Evolutionary conservation across 2,329 filamentous ascomycete species (phyloP).

Genomic region (Ascochyta pisi): DNA sequence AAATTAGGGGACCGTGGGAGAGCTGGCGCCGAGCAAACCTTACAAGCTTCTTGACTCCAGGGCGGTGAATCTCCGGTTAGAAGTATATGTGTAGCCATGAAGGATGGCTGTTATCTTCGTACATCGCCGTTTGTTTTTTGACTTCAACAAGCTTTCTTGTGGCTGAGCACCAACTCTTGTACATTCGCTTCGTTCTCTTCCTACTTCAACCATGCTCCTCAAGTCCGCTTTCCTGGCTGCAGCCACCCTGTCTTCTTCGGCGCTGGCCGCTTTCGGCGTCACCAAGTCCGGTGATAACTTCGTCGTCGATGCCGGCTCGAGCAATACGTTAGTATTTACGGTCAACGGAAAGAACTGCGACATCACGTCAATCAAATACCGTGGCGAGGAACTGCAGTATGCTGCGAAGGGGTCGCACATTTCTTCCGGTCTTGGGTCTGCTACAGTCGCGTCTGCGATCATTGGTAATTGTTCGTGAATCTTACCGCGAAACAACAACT

Average conservation of each 20-base stretch:
- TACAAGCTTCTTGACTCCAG: neutral
- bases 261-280: constrained; percentile 46
- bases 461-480: constrained; percentile 28
- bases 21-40: constrained; percentile 27
- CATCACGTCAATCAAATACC: constrained; percentile 68
- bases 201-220: constrained; percentile 32
- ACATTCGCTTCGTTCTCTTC: constrained; percentile 3
- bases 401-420: constrained; percentile 62
- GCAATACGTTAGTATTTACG: constrained; percentile 42
- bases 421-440: constrained; percentile 64
- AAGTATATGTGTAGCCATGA: constrained; percentile 15
- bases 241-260: constrained; percentile 35
- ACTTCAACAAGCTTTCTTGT: neutral
- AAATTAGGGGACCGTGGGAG: constrained; percentile 30
- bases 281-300: constrained; percentile 39
- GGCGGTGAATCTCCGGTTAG: constrained; percentile 1
- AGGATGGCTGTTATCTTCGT: neutral
- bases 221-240: constrained; percentile 34
- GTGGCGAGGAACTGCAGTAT: constrained; percentile 66
- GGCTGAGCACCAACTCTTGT: constrained; percentile 3
- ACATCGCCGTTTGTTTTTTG: neutral
- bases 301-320: constrained; percentile 45
- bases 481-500: neutral
- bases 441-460: constrained; percentile 58
- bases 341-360: constrained; percentile 62